These are phyloP conservation scores for Dactylellina leptospora DNA, from an alignment of 2,329 filamentous ascomycete species.

Conservation along the genomic window DNA sequence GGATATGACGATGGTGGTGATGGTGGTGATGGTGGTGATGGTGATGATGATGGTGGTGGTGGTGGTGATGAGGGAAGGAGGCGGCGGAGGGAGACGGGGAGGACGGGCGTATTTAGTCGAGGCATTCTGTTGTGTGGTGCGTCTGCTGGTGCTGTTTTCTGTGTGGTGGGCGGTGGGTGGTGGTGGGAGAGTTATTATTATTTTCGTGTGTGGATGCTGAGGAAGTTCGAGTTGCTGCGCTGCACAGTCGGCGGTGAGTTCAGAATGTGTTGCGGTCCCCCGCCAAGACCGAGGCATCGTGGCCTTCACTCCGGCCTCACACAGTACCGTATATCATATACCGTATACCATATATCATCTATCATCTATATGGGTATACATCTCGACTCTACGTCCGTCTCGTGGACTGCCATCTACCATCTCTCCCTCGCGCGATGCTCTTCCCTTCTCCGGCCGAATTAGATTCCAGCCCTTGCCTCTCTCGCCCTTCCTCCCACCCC, in stretches of 20 bases:
- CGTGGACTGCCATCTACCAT: neutral
- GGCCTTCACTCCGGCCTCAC: neutral
- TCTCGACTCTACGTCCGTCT: too few species aligned
- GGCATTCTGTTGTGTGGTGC: slow-evolving; percentile 26
- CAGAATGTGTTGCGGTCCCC: slow-evolving; percentile 1
- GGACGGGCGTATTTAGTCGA: slow-evolving; percentile 18
- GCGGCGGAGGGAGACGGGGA: slow-evolving; percentile 23
- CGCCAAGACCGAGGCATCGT: neutral
- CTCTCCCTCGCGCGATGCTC: slow-evolving; percentile 8
- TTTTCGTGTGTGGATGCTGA: slow-evolving; percentile 36
- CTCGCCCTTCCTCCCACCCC: neutral
- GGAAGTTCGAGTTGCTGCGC: neutral
- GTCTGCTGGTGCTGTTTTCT: slow-evolving; percentile 16
- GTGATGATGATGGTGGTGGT: slow-evolving; percentile 38
- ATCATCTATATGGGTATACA: too few species aligned
- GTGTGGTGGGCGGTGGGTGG: slow-evolving; percentile 16
- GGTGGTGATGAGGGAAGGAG: slow-evolving; percentile 29
- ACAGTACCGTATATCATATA: too few species aligned
- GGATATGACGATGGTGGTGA: slow-evolving; percentile 8
- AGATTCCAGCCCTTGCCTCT: slow-evolving; percentile 11
- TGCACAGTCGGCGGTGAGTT: too few species aligned
- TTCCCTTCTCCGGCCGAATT: slow-evolving; percentile 14
- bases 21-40: slow-evolving; percentile 15
- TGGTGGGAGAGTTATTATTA: slow-evolving; percentile 12
- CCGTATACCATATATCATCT: too few species aligned